Conservation (phyloP, 2,329 filamentous ascomycete species). For the Chrysoporthe puriensis region DNA sequence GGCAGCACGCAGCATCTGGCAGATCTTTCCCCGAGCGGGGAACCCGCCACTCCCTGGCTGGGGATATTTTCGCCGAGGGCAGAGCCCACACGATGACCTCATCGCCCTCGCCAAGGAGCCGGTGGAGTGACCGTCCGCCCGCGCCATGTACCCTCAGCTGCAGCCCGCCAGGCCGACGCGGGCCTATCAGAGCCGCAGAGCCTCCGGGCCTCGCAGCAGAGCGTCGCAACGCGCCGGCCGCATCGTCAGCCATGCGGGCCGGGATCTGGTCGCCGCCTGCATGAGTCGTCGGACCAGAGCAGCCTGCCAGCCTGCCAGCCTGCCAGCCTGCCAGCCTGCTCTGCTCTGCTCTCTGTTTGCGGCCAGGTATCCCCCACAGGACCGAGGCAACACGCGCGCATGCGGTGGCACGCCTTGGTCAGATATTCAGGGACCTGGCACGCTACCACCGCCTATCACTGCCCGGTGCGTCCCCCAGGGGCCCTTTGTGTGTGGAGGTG, state of each 20-base stretch:
- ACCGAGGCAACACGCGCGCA: background rate
- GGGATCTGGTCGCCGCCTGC: background rate
- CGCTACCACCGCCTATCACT: constrained; percentile 8
- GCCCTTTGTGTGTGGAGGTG: background rate
- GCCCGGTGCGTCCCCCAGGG: background rate
- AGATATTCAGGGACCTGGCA: constrained; percentile 7
- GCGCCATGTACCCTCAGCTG: background rate
- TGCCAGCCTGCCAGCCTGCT: background rate
- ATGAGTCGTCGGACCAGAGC: background rate
- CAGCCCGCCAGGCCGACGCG: constrained; percentile 14
- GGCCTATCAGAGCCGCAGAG: constrained; percentile 26
- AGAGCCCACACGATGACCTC: constrained; percentile 21
- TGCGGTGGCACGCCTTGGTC: background rate
- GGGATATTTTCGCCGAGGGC: constrained; percentile 17
- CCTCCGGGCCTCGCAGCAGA: background rate
- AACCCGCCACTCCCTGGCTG: constrained; percentile 26
- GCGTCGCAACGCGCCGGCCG: background rate
- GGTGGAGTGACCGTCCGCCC: constrained; percentile 1
- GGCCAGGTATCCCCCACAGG: background rate
- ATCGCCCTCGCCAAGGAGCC: constrained; percentile 9
- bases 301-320: background rate
- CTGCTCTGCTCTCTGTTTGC: no score
- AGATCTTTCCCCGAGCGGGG: constrained; percentile 25
- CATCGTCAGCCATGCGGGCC: background rate
- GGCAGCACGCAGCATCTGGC: constrained; percentile 14